phyloP scores from a whole-genome alignment of 2,329 filamentous ascomycete genomes.

The Hortaea werneckii region DNA sequence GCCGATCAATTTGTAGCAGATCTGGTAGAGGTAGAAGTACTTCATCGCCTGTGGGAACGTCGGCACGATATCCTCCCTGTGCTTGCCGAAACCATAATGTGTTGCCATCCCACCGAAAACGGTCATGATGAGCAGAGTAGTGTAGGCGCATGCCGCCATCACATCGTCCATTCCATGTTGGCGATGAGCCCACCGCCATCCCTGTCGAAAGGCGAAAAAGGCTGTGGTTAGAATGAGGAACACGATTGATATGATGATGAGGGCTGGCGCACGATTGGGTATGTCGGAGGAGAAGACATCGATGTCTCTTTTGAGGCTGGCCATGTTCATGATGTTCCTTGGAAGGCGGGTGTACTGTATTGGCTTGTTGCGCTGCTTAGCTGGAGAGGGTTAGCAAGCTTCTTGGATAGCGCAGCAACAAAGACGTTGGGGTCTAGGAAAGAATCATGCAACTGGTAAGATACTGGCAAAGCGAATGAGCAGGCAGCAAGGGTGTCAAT shows the following conservation, averaged over 20 bases:
- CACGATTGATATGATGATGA: slow-evolving; percentile 12
- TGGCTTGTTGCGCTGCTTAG: too few species aligned
- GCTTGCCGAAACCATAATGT: slow-evolving; percentile 18
- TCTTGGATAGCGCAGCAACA: too few species aligned
- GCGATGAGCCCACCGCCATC: slow-evolving; percentile 11
- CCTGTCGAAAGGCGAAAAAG: slow-evolving; percentile 11
- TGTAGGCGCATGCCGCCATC: slow-evolving; percentile 13
- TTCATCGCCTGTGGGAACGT: slow-evolving; percentile 11
- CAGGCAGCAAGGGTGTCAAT: too few species aligned
- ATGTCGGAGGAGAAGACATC: slow-evolving; percentile 3
- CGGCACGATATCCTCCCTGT: slow-evolving; percentile 6
- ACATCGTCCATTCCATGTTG: slow-evolving; percentile 14
- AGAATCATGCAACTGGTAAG: too few species aligned
- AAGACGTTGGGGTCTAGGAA: too few species aligned
- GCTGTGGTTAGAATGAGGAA: slow-evolving; percentile 12
- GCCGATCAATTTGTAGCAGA: slow-evolving; percentile 18
- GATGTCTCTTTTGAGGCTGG: too few species aligned
- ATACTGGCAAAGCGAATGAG: too few species aligned
- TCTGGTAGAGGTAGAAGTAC: slow-evolving; percentile 21
- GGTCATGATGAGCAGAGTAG: slow-evolving; percentile 10
- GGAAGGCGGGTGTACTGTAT: too few species aligned
- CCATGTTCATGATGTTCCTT: too few species aligned
- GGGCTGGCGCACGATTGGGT: slow-evolving; percentile 9
- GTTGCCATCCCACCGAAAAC: slow-evolving; percentile 12
- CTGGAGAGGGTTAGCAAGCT: too few species aligned